Conservation (phyloP, 768 basidiomycete genomes). For the Glaciozyma antarctica region DNA sequence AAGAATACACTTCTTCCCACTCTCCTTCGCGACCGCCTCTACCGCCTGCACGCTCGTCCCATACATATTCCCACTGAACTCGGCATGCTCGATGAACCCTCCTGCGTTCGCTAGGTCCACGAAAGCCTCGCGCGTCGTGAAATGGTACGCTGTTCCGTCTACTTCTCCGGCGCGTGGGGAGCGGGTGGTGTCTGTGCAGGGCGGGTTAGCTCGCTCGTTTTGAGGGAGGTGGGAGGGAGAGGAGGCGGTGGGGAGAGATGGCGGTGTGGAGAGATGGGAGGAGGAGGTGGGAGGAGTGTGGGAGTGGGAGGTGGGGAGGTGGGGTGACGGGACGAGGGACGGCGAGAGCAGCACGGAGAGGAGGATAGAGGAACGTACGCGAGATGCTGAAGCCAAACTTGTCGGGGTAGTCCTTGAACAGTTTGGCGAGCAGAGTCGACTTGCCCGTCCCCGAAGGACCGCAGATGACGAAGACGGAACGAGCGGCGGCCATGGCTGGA, state of each 20-base stretch:
- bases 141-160: slow-evolving; percentile 79
- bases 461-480: slow-evolving; percentile 66
- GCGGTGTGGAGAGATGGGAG: too few species aligned
- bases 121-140: slow-evolving; percentile 64
- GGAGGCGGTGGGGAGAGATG: too few species aligned
- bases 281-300: background rate
- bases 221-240: background rate
- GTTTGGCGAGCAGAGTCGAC: slow-evolving; percentile 71
- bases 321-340: background rate
- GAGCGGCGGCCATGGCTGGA: background rate
- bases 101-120: slow-evolving; percentile 54
- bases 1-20: slow-evolving; percentile 76
- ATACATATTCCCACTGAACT: slow-evolving; percentile 86
- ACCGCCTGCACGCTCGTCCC: slow-evolving; percentile 82
- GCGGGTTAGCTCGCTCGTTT: background rate
- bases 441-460: slow-evolving; percentile 61
- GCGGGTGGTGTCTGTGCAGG: slow-evolving; percentile 70
- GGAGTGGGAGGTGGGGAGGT: background rate
- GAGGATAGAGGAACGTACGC: slow-evolving; percentile 48
- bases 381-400: slow-evolving; percentile 89
- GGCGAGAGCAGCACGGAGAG: background rate
- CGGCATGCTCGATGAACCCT: slow-evolving; percentile 87
- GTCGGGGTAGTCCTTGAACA: slow-evolving; percentile 71
- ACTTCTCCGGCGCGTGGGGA: slow-evolving; percentile 68
- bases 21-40: slow-evolving; percentile 51